These are phyloP conservation scores for Lepidium didymum DNA, from an alignment of 345 rosid genomes.

Conservation along the genomic window DNA sequence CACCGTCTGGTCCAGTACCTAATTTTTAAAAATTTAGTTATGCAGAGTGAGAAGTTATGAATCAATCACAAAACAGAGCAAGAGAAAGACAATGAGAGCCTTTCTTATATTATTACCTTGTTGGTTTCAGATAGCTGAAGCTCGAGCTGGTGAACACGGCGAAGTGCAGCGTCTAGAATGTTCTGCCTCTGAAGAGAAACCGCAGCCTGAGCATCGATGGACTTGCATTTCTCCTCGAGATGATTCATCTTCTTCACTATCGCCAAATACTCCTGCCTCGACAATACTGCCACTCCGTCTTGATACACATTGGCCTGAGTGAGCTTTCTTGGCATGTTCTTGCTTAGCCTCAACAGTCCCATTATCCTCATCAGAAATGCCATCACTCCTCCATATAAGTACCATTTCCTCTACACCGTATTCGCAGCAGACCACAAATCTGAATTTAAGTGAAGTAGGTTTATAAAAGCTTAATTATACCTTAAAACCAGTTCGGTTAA, in stretches of 20 bases:
- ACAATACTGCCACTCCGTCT: conserved; percentile 33
- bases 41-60: not conserved
- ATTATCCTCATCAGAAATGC: conserved; percentile 55
- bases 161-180: conserved; percentile 53
- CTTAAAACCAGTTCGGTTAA: not conserved
- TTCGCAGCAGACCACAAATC: conserved; percentile 1
- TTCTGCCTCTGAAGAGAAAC: conserved; percentile 62
- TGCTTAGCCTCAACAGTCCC: conserved; percentile 48
- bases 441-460: not conserved
- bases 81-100: not conserved
- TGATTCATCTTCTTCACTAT: conserved; percentile 69
- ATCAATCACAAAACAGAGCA: not conserved
- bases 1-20: conserved; percentile 52
- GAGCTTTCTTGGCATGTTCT: conserved; percentile 50
- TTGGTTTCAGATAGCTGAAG: conserved; percentile 56
- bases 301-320: conserved; percentile 45
- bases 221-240: conserved; percentile 52
- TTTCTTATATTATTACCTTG: conserved; percentile 38
- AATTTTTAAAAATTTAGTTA: not conserved
- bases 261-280: conserved; percentile 42
- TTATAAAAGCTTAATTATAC: not conserved
- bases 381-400: conserved; percentile 44
- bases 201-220: conserved; percentile 34
- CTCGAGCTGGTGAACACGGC: conserved; percentile 50
- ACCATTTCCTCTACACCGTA: conserved; percentile 17